Evolutionary conservation across 2,329 filamentous ascomycete genomes (phyloP).

Genomic region (Bipolaris bicolor): DNA sequence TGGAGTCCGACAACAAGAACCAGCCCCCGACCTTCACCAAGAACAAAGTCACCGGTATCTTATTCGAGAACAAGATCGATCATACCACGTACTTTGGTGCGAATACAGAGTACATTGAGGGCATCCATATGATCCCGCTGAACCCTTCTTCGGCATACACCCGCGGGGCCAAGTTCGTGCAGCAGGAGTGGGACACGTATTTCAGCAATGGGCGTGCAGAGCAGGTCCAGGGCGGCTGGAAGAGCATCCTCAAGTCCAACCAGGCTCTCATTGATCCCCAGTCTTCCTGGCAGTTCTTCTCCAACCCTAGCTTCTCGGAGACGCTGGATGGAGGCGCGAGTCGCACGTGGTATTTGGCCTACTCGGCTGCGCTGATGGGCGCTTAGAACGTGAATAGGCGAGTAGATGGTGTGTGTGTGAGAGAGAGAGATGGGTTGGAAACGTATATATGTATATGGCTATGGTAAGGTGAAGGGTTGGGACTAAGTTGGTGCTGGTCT

Average conservation of each 20-base stretch:
- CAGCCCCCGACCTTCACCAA: constrained; percentile 78
- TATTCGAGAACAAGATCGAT: constrained; percentile 97
- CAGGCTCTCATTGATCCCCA: constrained; percentile 76
- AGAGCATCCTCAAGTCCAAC: constrained; percentile 82
- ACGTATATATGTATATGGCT: not conserved
- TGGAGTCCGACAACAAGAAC: constrained; percentile 71
- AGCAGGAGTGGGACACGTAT: constrained; percentile 70
- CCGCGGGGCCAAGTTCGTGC: constrained; percentile 73
- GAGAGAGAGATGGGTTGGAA: not conserved
- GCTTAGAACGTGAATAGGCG: not conserved
- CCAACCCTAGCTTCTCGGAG: constrained; percentile 67
- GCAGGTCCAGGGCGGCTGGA: constrained; percentile 77
- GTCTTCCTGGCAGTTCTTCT: constrained; percentile 78
- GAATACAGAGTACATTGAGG: constrained; percentile 70
- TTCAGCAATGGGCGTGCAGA: constrained; percentile 74
- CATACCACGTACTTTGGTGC: constrained; percentile 86
- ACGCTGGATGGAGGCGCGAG: constrained; percentile 81
- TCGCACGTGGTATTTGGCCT: constrained; percentile 49
- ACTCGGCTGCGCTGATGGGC: constrained; percentile 39
- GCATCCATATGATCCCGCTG: constrained; percentile 84
- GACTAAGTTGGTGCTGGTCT: not conserved
- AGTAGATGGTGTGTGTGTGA: not conserved
- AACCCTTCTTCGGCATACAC: constrained; percentile 73
- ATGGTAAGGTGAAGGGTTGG: not conserved
- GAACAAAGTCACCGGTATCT: constrained; percentile 75